These are phyloP conservation scores for Sordaria brevicollis DNA, from an alignment of 495 filamentous ascomycete species.

Conservation along the genomic window DNA sequence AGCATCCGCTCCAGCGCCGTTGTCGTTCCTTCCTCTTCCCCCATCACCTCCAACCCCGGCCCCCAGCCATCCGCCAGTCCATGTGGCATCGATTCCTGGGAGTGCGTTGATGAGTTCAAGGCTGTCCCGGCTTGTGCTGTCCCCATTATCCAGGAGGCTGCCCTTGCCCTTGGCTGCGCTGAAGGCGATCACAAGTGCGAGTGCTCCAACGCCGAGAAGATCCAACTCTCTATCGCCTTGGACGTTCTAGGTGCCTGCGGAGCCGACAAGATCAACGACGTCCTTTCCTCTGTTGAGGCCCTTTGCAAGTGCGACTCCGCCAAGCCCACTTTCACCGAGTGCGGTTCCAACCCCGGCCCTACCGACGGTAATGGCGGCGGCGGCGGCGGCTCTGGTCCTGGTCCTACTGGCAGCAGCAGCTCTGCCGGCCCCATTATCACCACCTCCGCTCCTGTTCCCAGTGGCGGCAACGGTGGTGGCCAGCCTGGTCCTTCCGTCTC, in stretches of 20 bases:
- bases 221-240: not conserved
- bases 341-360: not conserved
- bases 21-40: too few relatives aligned
- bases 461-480: not conserved
- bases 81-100: too few relatives aligned
- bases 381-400: not conserved
- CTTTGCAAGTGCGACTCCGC: not conserved
- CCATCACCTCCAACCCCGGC: too few relatives aligned
- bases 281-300: not conserved
- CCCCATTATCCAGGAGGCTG: not conserved
- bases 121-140: not conserved
- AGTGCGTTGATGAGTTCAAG: not conserved
- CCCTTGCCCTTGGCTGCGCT: not conserved
- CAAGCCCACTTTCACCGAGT: not conserved
- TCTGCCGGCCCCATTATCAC: not conserved
- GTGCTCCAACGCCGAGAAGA: not conserved
- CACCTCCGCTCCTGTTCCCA: not conserved
- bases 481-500: not conserved
- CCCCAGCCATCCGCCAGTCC: too few relatives aligned
- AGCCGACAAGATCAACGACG: not conserved
- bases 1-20: too few relatives aligned
- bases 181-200: constrained; percentile 1
- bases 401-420: not conserved
- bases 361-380: not conserved
- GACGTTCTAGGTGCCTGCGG: not conserved